Conservation (phyloP, 306 rosid genomes). For the Macrotyloma uniflorum region DNA sequence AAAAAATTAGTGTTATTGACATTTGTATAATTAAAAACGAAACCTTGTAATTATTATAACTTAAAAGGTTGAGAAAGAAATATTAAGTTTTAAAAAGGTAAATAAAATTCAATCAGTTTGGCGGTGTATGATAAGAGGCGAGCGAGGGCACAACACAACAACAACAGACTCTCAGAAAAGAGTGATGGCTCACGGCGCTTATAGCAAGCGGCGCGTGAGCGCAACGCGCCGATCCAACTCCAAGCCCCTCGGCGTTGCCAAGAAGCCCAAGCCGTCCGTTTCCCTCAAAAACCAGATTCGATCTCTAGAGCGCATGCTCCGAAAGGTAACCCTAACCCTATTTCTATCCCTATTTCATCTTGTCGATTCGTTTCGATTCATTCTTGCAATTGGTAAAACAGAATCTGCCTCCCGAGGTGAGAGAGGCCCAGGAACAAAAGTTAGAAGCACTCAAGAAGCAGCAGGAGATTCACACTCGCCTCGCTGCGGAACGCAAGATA, state of each 20-base stretch:
- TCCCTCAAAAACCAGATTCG: conserved; percentile 97
- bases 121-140: background rate
- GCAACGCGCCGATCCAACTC: conserved; percentile 81
- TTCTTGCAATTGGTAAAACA: conserved; percentile 10
- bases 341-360: background rate
- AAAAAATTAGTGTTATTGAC: no score
- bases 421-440: conserved; percentile 82
- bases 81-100: no score
- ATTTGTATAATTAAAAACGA: no score
- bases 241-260: conserved; percentile 59
- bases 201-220: conserved; percentile 78
- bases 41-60: no score
- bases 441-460: conserved; percentile 80
- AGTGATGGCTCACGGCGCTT: conserved; percentile 90
- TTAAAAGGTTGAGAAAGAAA: no score
- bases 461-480: conserved; percentile 88
- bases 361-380: background rate
- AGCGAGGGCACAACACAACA: background rate
- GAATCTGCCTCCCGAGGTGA: conserved; percentile 74
- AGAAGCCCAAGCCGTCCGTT: conserved; percentile 77
- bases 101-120: background rate
- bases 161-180: no score
- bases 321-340: conserved; percentile 61
- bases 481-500: conserved; percentile 82
- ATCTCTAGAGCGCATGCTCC: conserved; percentile 87